These are phyloP conservation scores for Glarea lozoyensis DNA, from an alignment of 495 filamentous ascomycete species.

Conservation along the genomic window DNA sequence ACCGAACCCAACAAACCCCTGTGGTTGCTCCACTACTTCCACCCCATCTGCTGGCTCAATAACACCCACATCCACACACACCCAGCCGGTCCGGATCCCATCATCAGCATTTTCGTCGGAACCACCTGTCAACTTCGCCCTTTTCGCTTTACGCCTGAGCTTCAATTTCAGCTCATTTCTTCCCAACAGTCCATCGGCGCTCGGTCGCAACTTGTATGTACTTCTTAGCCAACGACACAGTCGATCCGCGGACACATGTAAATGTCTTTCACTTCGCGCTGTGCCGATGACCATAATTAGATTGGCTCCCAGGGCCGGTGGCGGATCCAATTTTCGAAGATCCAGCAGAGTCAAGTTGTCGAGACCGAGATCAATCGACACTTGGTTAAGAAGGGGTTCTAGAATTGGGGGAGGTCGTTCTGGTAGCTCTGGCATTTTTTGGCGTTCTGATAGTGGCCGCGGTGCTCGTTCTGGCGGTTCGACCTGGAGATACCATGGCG, in stretches of 20 bases:
- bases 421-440: conserved; percentile 70
- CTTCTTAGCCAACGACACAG: conserved; percentile 79
- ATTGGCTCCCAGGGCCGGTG: conserved; percentile 76
- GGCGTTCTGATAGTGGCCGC: conserved; percentile 43
- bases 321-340: conserved; percentile 73
- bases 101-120: conserved; percentile 50
- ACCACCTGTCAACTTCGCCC: conserved; percentile 59
- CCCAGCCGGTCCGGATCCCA: conserved; percentile 85
- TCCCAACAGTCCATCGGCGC: conserved; percentile 82
- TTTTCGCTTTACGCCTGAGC: conserved; percentile 66
- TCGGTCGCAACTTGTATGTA: conserved; percentile 57
- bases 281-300: conserved; percentile 92
- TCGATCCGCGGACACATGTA: conserved; percentile 86
- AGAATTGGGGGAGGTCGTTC: conserved; percentile 64
- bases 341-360: conserved; percentile 71
- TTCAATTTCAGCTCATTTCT: conserved; percentile 87
- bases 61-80: conserved; percentile 81
- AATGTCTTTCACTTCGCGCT: conserved; percentile 83
- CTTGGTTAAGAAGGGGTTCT: conserved; percentile 61
- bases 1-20: conserved; percentile 70
- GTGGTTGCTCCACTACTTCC: conserved; percentile 27
- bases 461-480: conserved; percentile 32
- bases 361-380: conserved; percentile 73
- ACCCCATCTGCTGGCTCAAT: conserved; percentile 45
- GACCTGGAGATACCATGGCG: conserved; percentile 86